A percentile compares a stretch with the other conserved stretches of the same genome.
phyloP scores from a whole-genome alignment of 352 stramenopile genomes.

The Thalassiosira pacifica region DNA sequence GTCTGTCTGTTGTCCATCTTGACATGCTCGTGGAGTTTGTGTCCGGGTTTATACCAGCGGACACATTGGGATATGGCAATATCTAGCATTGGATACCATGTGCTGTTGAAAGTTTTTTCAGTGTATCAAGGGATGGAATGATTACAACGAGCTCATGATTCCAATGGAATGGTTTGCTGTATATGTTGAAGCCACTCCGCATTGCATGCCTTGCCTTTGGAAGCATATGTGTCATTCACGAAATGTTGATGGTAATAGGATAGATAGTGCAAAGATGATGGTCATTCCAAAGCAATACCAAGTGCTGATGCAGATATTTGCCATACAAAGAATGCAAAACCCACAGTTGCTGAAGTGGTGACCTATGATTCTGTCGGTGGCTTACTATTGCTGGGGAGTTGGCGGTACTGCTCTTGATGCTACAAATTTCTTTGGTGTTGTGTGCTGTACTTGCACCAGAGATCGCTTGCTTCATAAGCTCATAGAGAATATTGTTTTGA shows the following conservation, averaged over 20 bases:
- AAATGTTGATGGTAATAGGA: not conserved
- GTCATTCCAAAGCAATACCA: not conserved
- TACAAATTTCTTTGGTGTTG: not conserved
- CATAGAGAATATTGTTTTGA: not conserved
- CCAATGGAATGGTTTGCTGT: not conserved
- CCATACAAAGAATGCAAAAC: not conserved
- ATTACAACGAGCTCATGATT: not conserved
- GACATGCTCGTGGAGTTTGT: too few relatives aligned
- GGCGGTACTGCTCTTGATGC: constrained; percentile 3
- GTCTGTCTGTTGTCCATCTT: too few relatives aligned
- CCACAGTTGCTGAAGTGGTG: not conserved
- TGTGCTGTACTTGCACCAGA: not conserved
- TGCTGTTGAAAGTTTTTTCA: too few relatives aligned
- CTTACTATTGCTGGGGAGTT: constrained; percentile 21
- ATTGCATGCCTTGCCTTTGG: not conserved
- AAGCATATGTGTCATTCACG: not conserved
- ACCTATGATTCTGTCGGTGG: not conserved
- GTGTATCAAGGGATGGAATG: constrained; percentile 1
- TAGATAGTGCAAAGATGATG: too few relatives aligned
- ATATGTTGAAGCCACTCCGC: not conserved
- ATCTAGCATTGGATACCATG: too few relatives aligned
- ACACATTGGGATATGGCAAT: too few relatives aligned
- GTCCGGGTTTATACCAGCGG: too few relatives aligned
- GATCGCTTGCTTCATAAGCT: not conserved
- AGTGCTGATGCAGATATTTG: constrained; percentile 17